Evolutionary conservation across 2,329 filamentous ascomycete species (phyloP), one percentile per base, ranked within the genome.

Genomic region (Calonectria hawksworthii): DNA sequence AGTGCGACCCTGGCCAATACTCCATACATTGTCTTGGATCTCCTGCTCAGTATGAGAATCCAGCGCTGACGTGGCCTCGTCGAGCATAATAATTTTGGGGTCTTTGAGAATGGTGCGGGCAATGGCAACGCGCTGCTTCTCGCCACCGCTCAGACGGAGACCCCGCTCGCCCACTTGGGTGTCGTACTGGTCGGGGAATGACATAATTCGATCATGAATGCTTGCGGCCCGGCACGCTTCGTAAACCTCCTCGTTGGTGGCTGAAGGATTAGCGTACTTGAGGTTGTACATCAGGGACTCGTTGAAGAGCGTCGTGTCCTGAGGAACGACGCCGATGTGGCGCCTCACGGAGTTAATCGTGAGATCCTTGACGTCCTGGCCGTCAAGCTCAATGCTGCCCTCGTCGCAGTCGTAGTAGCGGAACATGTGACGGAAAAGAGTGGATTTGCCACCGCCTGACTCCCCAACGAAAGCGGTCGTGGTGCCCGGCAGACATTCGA

Each of bases 391-490:
- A 72, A 99, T 98, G 81, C 89, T 92, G 44, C 97, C 97, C 67
- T 92, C 90, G 68, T 93, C 89, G 70, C 93, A 92, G 83, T 98
- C 98, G 88, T 99, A 99, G 86, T 98, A 99, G 23, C 97, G 94
- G 89, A 98, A 99, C 83, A 99, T 93, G 64, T 99, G 91, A 66
- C 97, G 94, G 88, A 99, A 98, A 32, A 99, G 91, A 0, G 97
- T 99, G 3, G 96, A 99, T 85, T 99, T 99, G 78, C 97, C 97
- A 74, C 97, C 97, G 59, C 97, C 97, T 38, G 96, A 99, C 84
- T 99, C 96, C 77, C 97, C 97, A 23, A 99, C 97, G 77, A 99
- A 93, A 0, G 97, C 97, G 8, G 96, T 99, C 0, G 96, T 99
- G 0, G 96, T 98, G 68, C 97, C 97, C 2, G 97, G 96, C 23